Base-by-base conservation (phyloP, 441 rosid genomes). In the Corymbia calophylla region DNA sequence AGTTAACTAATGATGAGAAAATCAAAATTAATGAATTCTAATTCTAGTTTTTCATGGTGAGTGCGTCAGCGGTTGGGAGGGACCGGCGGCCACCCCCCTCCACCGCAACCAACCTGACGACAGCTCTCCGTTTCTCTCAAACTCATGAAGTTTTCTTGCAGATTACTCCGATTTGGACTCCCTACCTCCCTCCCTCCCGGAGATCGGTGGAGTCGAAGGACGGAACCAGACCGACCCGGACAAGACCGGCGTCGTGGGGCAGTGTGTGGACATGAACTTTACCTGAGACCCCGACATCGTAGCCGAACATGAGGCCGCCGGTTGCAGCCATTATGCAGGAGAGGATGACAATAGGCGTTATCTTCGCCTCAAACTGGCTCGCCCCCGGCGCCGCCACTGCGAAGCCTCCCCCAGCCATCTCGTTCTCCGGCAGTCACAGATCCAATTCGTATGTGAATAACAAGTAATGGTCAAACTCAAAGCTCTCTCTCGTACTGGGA, bases 261-360 rank as follows among this genome's bases (percentile, higher is more conserved):
- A 1, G 82, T 49, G 82, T 23, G 1, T 13, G 49, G 21, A 70
- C 82, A 11, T 39, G 49, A 35, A 70, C 82, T 70, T 62, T 92
- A 96, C 99, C 99, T 39, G 99, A 97, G 86, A 97, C 94, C 80
- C 99, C 99, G 48, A 96, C 94, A 82, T 97, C 99, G 64, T 97
- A 97, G 56, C 99, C 99, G 60, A 97, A 97, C 99, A 97, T 96
- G 92, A 97, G 98, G 7, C 99, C 99, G 0, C 99, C 99, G 9
- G 98, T 96, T 87, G 99, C 98, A 21, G 98, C 99, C 98, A 95
- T 94, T 92, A 97, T 94, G 90, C 98, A 97, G 44, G 98, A 94
- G 88, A 97, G 89, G 91, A 97, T 93, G 31, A 97, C 99, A 87
- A 97, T 93, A 16, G 97, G 98, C 88, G 99, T 97, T 86, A 97